Evolutionary conservation across 2,329 filamentous ascomycete species (phyloP).

Genomic region (Aphanoascus verrucosus): DNA sequence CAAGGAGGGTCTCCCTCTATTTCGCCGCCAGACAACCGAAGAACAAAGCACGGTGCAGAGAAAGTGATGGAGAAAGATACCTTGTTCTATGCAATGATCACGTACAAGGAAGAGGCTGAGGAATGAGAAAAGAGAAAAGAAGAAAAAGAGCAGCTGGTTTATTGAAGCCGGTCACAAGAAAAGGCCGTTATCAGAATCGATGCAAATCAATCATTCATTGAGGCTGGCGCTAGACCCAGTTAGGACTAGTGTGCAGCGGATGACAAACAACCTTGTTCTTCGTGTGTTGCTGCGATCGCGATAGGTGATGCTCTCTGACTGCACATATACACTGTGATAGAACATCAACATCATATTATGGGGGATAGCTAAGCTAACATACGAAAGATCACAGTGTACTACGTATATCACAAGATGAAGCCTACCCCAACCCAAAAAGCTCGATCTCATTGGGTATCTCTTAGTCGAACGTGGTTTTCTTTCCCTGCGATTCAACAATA

Average conservation of each 20-base stretch:
- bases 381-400: neutral
- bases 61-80: slow-evolving; percentile 1
- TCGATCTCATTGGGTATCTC: neutral
- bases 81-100: slow-evolving; percentile 3
- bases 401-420: neutral
- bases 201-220: neutral
- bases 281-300: too few relatives aligned
- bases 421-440: neutral
- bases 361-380: too few relatives aligned
- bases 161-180: neutral
- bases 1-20: neutral
- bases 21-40: neutral
- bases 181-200: slow-evolving; percentile 10
- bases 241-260: neutral
- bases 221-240: neutral
- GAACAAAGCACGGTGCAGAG: neutral
- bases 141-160: neutral
- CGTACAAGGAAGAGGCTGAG: slow-evolving; percentile 2
- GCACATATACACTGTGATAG: too few relatives aligned
- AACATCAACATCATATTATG: too few relatives aligned
- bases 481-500: slow-evolving; percentile 67
- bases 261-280: neutral
- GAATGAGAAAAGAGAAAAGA: neutral
- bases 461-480: slow-evolving; percentile 71
- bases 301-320: too few relatives aligned